Conservation (phyloP, 768 basidiomycete species). For the Lactarius akahatsu region DNA sequence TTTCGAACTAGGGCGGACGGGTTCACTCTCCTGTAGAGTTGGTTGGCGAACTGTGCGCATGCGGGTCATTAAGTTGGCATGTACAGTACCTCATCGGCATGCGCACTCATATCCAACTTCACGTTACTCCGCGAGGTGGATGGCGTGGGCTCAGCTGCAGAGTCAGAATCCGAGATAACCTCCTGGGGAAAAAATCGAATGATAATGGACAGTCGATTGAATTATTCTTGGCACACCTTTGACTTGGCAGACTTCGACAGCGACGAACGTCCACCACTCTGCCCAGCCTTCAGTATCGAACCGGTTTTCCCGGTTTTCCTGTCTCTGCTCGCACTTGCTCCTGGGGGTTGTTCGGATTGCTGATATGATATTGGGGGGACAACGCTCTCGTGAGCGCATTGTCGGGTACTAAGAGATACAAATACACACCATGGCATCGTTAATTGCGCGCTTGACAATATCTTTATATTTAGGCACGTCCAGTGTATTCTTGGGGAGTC, state of each 20-base stretch:
- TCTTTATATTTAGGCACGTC: conserved; percentile 8
- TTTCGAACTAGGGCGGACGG: conserved; percentile 9
- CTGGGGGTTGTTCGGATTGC: background rate
- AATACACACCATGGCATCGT: conserved; percentile 20
- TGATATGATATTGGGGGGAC: background rate
- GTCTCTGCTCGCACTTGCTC: background rate
- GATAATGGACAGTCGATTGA: background rate
- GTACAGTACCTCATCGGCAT: conserved; percentile 2
- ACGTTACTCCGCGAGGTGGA: conserved; percentile 11
- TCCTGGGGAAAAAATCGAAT: conserved; percentile 12
- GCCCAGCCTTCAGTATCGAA: conserved; percentile 4
- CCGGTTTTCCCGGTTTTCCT: background rate
- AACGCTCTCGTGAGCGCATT: background rate
- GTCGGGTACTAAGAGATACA: background rate
- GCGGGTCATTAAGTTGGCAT: background rate
- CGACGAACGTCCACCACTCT: conserved; percentile 4
- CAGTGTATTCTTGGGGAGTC: conserved; percentile 6
- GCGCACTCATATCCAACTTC: background rate
- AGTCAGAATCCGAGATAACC: conserved; percentile 24
- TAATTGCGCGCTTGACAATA: conserved; percentile 18
- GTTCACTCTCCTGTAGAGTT: conserved; percentile 9
- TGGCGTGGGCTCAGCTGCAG: conserved; percentile 4
- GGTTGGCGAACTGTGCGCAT: background rate
- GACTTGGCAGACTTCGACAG: conserved; percentile 19
- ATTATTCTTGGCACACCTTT: conserved; percentile 8